Base-by-base conservation (phyloP, 2,329 filamentous ascomycete genomes). In the Pochonia chlamydosporia region DNA sequence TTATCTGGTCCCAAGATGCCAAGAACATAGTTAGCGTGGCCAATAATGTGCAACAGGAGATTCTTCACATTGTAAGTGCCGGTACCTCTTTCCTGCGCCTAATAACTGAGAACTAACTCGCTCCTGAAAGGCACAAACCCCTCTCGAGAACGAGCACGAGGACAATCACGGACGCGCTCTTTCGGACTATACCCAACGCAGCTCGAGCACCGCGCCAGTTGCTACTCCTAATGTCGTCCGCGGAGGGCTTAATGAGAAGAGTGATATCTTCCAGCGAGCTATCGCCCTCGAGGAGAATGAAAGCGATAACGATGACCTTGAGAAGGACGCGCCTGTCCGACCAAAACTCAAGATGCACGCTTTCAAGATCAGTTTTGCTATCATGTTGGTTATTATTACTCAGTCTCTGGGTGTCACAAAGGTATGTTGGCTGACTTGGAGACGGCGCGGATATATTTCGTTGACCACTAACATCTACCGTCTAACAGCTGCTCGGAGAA, bases 261-360 rank as follows among this genome's bases (percentile, higher is more conserved):
- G 59, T 36, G 53, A 56, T 21, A 31, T 59, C 11, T 59, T 59
- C 39, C 52, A 53, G 11, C 51, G 48, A 1, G 57, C 57, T 8
- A 52, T 59, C 44, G 52, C 56, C 25, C 56, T 59, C 2, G 57
- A 59, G 8, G 58, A 60, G 43, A 58, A 58, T 1, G 48, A 64
- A 4, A 49, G 33, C 3, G 57, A 56, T 0, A 54, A 57, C 3
- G 54, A 49, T 11, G 57, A 59, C 11, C 28, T 59, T 0, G 57
- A 59, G 40, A 50, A 51, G 5, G 54, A 42, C 10, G 48, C 48
- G 21, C 57, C 49, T 20, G 49, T 48, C 20, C 51, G 57, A 4
- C 57, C 57, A 14, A 48, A 48, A 14, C 43, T 59, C n/a, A 35
- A 47, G 9, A 41, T 59, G 8, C 57, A 59, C 35, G 58, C 57